Base-by-base conservation (phyloP, 176 grass and related monocot species). In the Poa annua region DNA sequence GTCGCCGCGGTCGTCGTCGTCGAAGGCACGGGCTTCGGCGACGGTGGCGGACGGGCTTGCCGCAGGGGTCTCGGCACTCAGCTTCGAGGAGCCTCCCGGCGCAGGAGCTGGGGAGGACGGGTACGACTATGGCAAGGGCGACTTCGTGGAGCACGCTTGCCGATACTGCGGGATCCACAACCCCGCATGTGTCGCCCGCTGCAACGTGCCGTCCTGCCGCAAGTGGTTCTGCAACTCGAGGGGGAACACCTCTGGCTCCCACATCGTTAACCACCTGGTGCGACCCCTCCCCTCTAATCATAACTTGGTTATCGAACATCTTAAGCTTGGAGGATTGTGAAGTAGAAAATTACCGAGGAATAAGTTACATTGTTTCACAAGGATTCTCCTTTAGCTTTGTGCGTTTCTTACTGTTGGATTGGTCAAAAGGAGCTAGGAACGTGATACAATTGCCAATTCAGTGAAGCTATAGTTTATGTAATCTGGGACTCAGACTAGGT, bases 171-270 rank as follows among this genome's bases (percentile, higher is more conserved):
- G 97, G 73, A 94, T 99, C 74, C 93, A 96, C 82, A 99, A 96
- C 76, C 97, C 97, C 1, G 86, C 97, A 4, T 99, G 97, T 51
- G 93, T 99, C 4, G 93, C 92, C 16, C 88, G 97, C 41, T 99
- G 97, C 88, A 99, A 99, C 77, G 81, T 96, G 44, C 93, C 97
- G 1, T 92, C 89, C 75, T 99, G 97, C 74, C 93, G 97, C 66
- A 99, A 99, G 86, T 99, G 97, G 97, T 99, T 99, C 82, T 99
- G 93, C 81, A 99, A 99, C 84, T 99, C 97, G 21, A 84, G 97
- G 25, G 97, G 91, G 64, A 99, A 99, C 75, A 99, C 97, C 34
- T 99, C 97, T 5, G 97, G 93, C 72, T 99, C 97, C 25, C 97
- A 99, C 71, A 99, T 99, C 68, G 97, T 99, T 52, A 99, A 93